Evolutionary conservation across 1,139 yeast genomes (phyloP).

Genomic region (Blastobotrys aristatus): DNA sequence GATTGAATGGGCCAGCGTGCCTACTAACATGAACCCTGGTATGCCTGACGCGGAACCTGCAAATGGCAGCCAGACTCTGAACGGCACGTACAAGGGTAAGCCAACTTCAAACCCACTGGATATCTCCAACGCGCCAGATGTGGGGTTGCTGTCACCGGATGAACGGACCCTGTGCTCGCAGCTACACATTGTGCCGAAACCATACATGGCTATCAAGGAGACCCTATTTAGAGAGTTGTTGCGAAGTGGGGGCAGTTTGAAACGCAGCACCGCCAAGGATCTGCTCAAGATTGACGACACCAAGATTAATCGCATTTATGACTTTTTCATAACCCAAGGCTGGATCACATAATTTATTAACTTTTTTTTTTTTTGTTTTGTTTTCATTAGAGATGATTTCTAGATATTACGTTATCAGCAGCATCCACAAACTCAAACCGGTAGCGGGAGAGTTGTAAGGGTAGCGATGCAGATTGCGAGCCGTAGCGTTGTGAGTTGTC

Average conservation of each 20-base stretch:
- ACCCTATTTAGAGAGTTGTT: conserved; percentile 85
- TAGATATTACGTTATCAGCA: conserved; percentile 7
- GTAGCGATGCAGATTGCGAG: conserved; percentile 33
- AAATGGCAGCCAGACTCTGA: neutral
- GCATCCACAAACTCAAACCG: conserved; percentile 32
- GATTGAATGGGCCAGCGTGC: conserved; percentile 9
- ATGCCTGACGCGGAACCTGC: neutral
- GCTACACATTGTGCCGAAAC: conserved; percentile 82
- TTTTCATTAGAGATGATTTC: too few species aligned
- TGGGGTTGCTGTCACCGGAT: conserved; percentile 71
- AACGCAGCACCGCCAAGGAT: conserved; percentile 79
- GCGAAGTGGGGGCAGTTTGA: conserved; percentile 75
- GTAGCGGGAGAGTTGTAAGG: conserved; percentile 34
- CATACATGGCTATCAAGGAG: conserved; percentile 88
- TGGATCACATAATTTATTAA: conserved; percentile 47
- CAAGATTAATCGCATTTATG: conserved; percentile 83
- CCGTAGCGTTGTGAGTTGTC: conserved; percentile 35
- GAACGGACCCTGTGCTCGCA: conserved; percentile 84
- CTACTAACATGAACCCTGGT: conserved; percentile 10
- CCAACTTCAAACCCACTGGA: conserved; percentile 42
- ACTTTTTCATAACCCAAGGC: conserved; percentile 85
- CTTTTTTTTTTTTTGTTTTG: neutral
- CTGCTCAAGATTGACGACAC: conserved; percentile 77
- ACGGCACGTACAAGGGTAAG: conserved; percentile 5
- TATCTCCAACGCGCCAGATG: conserved; percentile 79